Conservation (phyloP, 164 flowering plant species). For the Kingdonia uniflora region DNA sequence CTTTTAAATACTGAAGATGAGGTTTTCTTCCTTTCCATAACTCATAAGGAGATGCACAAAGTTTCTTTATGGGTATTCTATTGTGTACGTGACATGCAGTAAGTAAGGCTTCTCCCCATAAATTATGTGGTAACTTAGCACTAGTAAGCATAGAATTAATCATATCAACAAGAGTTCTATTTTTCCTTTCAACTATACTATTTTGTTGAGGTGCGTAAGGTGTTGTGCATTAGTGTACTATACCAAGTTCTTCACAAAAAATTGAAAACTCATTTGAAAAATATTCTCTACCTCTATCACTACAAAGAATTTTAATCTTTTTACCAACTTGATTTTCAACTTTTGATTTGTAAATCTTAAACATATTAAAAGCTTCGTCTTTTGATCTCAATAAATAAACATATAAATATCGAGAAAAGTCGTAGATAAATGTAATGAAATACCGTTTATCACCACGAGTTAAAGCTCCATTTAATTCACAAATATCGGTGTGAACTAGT, state of each 20-base stretch:
- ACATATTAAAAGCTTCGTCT: no score
- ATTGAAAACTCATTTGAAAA: neutral
- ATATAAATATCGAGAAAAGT: no score
- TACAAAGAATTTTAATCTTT: no score
- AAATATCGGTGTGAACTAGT: no score
- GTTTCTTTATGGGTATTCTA: neutral
- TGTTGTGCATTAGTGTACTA: neutral
- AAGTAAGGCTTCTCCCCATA: neutral
- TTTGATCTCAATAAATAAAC: no score
- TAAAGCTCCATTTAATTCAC: no score
- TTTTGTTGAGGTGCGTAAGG: neutral
- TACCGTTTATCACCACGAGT: no score
- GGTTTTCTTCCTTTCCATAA: neutral
- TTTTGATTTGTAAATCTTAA: no score
- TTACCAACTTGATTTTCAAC: no score
- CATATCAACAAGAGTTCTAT: neutral
- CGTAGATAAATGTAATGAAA: no score
- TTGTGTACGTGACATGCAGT: neutral
- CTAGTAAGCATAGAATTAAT: neutral
- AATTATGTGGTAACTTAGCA: neutral
- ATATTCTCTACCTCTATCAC: neutral
- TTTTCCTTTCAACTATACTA: neutral
- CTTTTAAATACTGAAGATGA: neutral
- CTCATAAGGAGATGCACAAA: neutral
- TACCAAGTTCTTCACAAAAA: neutral